phyloP scores from a whole-genome alignment of 2,329 filamentous ascomycete species.

The Neonectria magnoliae region DNA sequence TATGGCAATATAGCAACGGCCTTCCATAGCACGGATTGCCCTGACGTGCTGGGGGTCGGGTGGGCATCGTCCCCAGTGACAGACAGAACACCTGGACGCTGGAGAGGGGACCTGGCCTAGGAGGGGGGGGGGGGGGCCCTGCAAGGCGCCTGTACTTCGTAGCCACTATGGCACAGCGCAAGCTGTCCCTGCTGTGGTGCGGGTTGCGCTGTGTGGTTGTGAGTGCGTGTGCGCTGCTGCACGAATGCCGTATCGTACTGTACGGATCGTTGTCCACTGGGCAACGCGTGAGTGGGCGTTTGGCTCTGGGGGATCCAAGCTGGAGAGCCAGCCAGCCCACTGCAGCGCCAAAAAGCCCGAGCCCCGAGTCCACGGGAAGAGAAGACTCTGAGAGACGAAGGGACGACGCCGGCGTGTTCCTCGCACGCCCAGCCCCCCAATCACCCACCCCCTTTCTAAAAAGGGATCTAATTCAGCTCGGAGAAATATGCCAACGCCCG shows the following conservation, averaged over 20 bases:
- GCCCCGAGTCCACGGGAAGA: slow-evolving; percentile 1
- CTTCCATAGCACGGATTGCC: neutral
- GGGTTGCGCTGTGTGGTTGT: neutral
- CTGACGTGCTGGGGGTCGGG: neutral
- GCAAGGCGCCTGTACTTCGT: neutral
- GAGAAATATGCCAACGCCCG: slow-evolving; percentile 33
- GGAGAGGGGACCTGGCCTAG: neutral
- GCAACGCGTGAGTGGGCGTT: neutral
- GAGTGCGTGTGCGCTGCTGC: neutral
- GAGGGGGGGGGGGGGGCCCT: neutral
- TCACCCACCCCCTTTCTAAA: neutral
- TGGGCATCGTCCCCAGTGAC: neutral
- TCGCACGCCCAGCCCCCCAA: neutral
- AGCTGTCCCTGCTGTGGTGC: neutral
- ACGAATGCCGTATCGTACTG: neutral
- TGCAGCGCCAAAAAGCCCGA: slow-evolving; percentile 4
- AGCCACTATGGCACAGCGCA: neutral
- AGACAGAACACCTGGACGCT: neutral
- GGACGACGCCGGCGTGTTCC: neutral
- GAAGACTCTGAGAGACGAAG: neutral
- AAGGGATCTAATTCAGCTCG: slow-evolving; percentile 37
- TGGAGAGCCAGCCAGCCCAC: neutral
- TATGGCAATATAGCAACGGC: neutral
- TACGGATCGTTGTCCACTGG: neutral
- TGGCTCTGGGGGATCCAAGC: slow-evolving; percentile 1